A percentile compares a stretch with the other conserved stretches of the same genome.
These are phyloP conservation scores for Eucalyptus marginata DNA, from an alignment of 345 rosid genomes.

Conservation along the genomic window DNA sequence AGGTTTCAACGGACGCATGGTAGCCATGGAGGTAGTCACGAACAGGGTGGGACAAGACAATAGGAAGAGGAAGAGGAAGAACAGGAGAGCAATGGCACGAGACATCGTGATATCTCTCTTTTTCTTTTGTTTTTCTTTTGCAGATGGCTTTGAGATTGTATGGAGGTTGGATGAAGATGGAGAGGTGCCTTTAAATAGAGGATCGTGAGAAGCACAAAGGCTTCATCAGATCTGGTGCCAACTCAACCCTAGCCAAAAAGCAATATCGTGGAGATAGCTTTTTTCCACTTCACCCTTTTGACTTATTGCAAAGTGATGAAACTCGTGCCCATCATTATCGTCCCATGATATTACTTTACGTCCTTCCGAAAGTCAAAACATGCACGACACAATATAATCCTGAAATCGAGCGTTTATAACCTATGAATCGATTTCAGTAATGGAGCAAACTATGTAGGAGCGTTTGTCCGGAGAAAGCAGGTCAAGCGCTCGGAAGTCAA, in stretches of 20 bases:
- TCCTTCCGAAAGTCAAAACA: not conserved
- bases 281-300: constrained; percentile 1
- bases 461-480: not conserved
- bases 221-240: not conserved
- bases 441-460: not conserved
- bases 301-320: constrained; percentile 1
- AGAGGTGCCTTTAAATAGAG: constrained; percentile 15
- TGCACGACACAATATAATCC: not conserved
- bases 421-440: not conserved
- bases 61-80: constrained; percentile 13
- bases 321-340: constrained; percentile 42
- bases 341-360: not conserved
- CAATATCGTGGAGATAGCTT: not conserved
- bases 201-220: constrained; percentile 8
- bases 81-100: not conserved
- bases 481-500: not conserved
- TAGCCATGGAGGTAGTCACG: not conserved
- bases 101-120: constrained; percentile 1
- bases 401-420: not conserved
- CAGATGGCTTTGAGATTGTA: not conserved
- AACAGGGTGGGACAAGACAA: not conserved
- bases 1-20: constrained; percentile 13
- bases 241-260: not conserved
- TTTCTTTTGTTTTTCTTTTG: not conserved
- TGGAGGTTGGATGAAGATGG: not conserved